Evolutionary conservation across 495 filamentous ascomycete species (phyloP).

Genomic region (Xylaria longipes): DNA sequence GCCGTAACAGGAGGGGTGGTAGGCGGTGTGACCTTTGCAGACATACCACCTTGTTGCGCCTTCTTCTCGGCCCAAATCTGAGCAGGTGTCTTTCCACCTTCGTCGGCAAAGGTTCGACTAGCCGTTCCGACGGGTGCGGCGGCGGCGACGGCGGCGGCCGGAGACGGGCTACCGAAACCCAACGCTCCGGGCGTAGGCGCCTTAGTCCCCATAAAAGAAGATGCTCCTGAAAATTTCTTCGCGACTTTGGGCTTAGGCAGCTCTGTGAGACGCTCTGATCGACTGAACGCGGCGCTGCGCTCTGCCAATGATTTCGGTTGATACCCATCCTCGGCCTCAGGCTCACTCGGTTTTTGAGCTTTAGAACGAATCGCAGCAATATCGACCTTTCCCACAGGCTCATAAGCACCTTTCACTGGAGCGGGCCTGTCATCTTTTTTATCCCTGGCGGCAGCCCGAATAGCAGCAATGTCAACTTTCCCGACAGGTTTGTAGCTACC

Average conservation of each 20-base stretch:
- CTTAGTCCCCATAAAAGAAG: constrained; percentile 86
- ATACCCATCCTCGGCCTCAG: constrained; percentile 49
- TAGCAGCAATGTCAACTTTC: constrained; percentile 92
- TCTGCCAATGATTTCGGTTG: constrained; percentile 67
- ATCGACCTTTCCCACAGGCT: constrained; percentile 93
- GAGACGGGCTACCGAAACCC: constrained; percentile 57
- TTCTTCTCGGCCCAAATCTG: constrained; percentile 98
- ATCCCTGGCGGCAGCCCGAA: constrained; percentile 78
- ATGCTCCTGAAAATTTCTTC: constrained; percentile 77
- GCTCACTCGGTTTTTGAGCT: constrained; percentile 67
- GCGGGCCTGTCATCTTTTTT: constrained; percentile 76
- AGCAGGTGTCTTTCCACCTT: constrained; percentile 94
- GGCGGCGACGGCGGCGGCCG: constrained; percentile 54
- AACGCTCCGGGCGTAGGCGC: constrained; percentile 77
- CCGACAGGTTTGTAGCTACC: constrained; percentile 96
- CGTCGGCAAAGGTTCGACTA: constrained; percentile 90
- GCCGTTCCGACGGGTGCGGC: constrained; percentile 73
- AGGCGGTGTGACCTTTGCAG: constrained; percentile 47
- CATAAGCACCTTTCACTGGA: constrained; percentile 87
- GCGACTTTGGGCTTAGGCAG: constrained; percentile 94
- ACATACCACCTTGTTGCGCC: constrained; percentile 71
- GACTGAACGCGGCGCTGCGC: constrained; percentile 67
- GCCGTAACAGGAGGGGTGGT: constrained; percentile 60
- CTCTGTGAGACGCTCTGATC: constrained; percentile 81
- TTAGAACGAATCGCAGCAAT: constrained; percentile 88